Percentiles rank a stretch among this genome's conserved stretches.
phyloP scores from a whole-genome alignment of 352 stramenopile genomes.

The Thraustochytrium striatum region DNA sequence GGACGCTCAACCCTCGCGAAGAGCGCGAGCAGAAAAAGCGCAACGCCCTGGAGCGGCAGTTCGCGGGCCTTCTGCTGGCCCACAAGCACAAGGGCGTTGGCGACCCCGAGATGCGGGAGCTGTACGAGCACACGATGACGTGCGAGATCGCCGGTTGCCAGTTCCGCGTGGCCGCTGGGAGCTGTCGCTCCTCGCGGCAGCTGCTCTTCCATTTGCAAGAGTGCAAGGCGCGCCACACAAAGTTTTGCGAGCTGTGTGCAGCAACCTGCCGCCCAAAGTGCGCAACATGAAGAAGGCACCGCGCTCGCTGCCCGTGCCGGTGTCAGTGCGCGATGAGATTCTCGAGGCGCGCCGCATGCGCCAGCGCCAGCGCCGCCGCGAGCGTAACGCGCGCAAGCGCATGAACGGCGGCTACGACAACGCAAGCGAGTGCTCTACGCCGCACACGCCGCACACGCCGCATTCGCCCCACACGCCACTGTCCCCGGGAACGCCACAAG shows the following conservation, averaged over 20 bases:
- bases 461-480: no score
- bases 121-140: slow-evolving; percentile 40
- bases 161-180: slow-evolving; percentile 5
- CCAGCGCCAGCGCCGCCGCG: neutral
- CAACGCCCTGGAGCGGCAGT: slow-evolving; percentile 1
- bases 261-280: slow-evolving; percentile 43
- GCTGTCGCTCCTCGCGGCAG: slow-evolving; percentile 27
- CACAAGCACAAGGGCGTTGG: neutral
- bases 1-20: neutral
- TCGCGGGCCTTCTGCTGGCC: slow-evolving; percentile 28
- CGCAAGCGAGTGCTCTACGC: no score
- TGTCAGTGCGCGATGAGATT: neutral
- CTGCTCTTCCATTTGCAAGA: slow-evolving; percentile 38
- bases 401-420: neutral
- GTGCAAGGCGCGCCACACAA: slow-evolving; percentile 15
- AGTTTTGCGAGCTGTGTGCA: slow-evolving; percentile 35
- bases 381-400: slow-evolving; percentile 6
- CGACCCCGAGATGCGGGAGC: neutral
- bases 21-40: neutral
- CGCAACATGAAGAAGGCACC: slow-evolving; percentile 34
- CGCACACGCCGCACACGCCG: no score
- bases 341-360: slow-evolving; percentile 2
- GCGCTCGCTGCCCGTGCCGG: slow-evolving; percentile 30
- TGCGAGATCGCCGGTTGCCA: slow-evolving; percentile 11
- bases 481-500: no score